phyloP scores from a whole-genome alignment of 257 asterid genomes.

The Przewalskia tangutica region DNA sequence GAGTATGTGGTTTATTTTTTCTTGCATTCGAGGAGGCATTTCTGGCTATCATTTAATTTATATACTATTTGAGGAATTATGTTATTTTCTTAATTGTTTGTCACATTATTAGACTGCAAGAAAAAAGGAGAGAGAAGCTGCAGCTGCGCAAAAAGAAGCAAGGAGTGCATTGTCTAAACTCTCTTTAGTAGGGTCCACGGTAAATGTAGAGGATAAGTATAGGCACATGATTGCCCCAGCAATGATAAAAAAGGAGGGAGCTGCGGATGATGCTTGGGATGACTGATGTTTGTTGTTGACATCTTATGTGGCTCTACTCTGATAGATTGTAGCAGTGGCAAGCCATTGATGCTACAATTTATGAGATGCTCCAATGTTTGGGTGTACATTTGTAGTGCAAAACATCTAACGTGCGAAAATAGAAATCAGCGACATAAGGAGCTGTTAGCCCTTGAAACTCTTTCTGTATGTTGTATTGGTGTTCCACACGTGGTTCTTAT shows the following conservation, averaged over 20 bases:
- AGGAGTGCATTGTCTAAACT: conserved; percentile 36
- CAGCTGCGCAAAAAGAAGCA: conserved; percentile 62
- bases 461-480: background rate
- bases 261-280: conserved; percentile 87
- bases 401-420: background rate
- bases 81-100: background rate
- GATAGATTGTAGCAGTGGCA: conserved; percentile 2
- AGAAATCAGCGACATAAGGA: background rate
- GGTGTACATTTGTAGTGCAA: conserved; percentile 1
- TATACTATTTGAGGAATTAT: background rate
- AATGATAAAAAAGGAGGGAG: conserved; percentile 43
- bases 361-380: background rate
- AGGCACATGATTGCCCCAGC: conserved; percentile 64
- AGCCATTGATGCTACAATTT: background rate
- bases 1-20: background rate
- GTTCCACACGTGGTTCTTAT: background rate
- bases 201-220: conserved; percentile 67
- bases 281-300: conserved; percentile 24
- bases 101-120: conserved; percentile 49
- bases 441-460: background rate
- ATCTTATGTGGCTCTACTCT: background rate
- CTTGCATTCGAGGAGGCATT: background rate
- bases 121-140: conserved; percentile 73
- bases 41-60: background rate
- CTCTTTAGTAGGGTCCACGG: conserved; percentile 30